A percentile compares a stretch with the other conserved stretches of the same genome.
Conservation (phyloP, 768 basidiomycete genomes). For the Phaeotremella skinneri region DNA sequence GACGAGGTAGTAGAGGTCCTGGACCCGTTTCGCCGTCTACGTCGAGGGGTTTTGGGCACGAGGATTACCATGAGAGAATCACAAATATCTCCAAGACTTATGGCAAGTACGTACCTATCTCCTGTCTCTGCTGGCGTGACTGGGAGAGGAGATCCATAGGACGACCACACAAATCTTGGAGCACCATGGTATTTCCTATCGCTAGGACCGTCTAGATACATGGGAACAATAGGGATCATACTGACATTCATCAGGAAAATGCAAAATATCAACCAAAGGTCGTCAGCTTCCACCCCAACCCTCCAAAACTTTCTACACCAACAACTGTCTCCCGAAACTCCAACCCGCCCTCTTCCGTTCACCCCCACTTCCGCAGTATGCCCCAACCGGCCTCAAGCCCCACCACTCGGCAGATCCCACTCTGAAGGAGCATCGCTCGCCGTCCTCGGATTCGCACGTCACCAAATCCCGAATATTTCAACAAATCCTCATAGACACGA, state of each 20-base stretch:
- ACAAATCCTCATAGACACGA: constrained; percentile 8
- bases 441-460: constrained; percentile 6
- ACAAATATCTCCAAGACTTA: constrained; percentile 18
- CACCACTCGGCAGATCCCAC: neutral
- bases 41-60: constrained; percentile 8
- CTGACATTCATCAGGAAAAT: constrained; percentile 11
- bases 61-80: constrained; percentile 15
- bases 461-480: constrained; percentile 8
- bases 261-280: constrained; percentile 16
- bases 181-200: too few species aligned
- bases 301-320: neutral
- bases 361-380: neutral
- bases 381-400: neutral
- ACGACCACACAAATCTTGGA: too few species aligned
- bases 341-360: neutral
- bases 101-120: constrained; percentile 12
- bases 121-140: too few species aligned
- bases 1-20: neutral
- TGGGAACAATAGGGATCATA: too few species aligned
- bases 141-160: too few species aligned
- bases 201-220: too few species aligned
- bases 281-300: constrained; percentile 5
- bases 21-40: constrained; percentile 14
- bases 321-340: neutral
- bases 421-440: neutral